Percentiles rank a stretch among this genome's conserved stretches.
Evolutionary conservation across 148 eudicot species (phyloP).

Genomic region (Dianthus caryophyllus): DNA sequence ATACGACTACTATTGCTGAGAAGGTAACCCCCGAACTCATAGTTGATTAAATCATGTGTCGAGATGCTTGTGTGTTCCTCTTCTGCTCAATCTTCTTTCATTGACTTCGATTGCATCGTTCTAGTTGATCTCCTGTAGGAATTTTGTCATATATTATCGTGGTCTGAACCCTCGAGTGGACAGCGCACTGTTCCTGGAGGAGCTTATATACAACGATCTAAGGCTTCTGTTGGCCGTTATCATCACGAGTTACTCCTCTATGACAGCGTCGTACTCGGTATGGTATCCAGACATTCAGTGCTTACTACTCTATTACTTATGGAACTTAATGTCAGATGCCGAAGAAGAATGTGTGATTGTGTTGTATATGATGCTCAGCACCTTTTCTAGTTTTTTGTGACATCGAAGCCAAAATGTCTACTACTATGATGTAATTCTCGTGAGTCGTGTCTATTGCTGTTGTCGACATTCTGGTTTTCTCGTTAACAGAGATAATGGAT

Average conservation of each 20-base stretch:
- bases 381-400: neutral
- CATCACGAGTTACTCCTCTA: neutral
- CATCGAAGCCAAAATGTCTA: neutral
- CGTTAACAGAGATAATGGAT: too few species aligned
- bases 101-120: neutral
- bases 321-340: neutral
- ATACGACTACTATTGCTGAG: slow-evolving; percentile 10
- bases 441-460: neutral
- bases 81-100: neutral
- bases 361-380: neutral
- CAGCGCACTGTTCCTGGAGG: neutral
- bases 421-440: neutral
- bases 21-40: slow-evolving; percentile 15
- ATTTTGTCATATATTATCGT: neutral
- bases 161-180: neutral
- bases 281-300: neutral
- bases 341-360: neutral
- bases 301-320: neutral
- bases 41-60: neutral
- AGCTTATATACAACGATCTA: neutral
- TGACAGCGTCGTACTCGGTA: neutral
- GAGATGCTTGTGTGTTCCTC: neutral
- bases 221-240: neutral
- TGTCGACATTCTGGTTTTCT: neutral
- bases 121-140: neutral